These are phyloP conservation scores for Podospora didyma DNA, from an alignment of 495 filamentous ascomycete species.

Conservation along the genomic window DNA sequence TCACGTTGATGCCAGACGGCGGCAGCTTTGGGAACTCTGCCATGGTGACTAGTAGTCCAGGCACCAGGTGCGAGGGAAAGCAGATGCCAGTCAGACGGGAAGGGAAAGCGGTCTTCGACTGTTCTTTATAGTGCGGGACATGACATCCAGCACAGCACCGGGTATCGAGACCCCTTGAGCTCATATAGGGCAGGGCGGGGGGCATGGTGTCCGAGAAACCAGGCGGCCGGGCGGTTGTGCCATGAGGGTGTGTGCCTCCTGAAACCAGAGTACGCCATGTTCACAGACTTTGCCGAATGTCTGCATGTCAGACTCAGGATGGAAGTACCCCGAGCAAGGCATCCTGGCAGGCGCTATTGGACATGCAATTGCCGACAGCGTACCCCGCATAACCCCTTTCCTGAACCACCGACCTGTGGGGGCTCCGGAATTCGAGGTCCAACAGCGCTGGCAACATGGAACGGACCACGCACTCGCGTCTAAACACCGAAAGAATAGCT, in stretches of 20 bases:
- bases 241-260: not conserved
- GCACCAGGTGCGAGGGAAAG: not conserved
- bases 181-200: too few relatives aligned
- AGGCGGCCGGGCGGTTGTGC: too few relatives aligned
- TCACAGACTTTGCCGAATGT: not conserved
- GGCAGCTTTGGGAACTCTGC: conserved; percentile 16
- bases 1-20: conserved; percentile 47
- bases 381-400: conserved; percentile 6
- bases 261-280: not conserved
- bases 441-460: too few relatives aligned
- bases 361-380: conserved; percentile 1
- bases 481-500: too few relatives aligned
- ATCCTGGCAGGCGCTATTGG: conserved; percentile 1
- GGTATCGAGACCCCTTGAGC: too few relatives aligned
- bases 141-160: too few relatives aligned
- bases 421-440: too few relatives aligned
- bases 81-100: not conserved
- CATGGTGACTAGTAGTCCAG: conserved; percentile 11
- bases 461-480: too few relatives aligned
- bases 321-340: not conserved
- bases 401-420: not conserved
- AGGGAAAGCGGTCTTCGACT: too few relatives aligned
- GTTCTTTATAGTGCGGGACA: not conserved
- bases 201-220: too few relatives aligned
- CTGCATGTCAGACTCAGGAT: not conserved